These are phyloP conservation scores for Thraustochytrium striatum DNA, from an alignment of 352 stramenopile species.

Conservation along the genomic window DNA sequence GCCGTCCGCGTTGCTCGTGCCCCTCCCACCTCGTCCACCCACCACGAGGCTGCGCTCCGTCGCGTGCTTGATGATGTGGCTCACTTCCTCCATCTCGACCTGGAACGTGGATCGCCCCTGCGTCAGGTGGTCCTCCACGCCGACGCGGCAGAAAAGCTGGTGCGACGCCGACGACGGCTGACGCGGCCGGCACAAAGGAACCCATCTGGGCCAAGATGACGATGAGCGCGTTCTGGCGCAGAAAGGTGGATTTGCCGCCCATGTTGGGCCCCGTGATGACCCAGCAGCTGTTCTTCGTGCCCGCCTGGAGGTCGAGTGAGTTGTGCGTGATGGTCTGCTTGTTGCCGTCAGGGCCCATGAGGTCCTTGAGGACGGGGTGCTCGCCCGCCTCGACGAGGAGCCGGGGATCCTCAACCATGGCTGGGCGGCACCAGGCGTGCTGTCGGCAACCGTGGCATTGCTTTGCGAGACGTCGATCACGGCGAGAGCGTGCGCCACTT, in stretches of 20 bases:
- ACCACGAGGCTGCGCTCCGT: slow-evolving; percentile 72
- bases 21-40: slow-evolving; percentile 75
- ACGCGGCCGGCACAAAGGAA: slow-evolving; percentile 69
- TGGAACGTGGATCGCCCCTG: slow-evolving; percentile 75
- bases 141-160: slow-evolving; percentile 72
- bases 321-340: slow-evolving; percentile 18
- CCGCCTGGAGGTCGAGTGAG: neutral
- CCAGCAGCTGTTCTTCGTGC: slow-evolving; percentile 56
- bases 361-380: slow-evolving; percentile 49
- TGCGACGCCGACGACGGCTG: slow-evolving; percentile 68
- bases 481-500: slow-evolving; percentile 12
- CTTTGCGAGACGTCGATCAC: slow-evolving; percentile 44
- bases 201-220: slow-evolving; percentile 73
- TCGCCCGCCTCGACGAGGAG: slow-evolving; percentile 23
- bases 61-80: slow-evolving; percentile 68
- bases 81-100: slow-evolving; percentile 78
- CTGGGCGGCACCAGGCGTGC: slow-evolving; percentile 25
- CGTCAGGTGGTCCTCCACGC: slow-evolving; percentile 70
- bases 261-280: slow-evolving; percentile 81
- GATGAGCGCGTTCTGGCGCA: slow-evolving; percentile 70
- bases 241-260: slow-evolving; percentile 76
- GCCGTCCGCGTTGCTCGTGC: slow-evolving; percentile 70
- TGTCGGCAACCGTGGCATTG: slow-evolving; percentile 32
- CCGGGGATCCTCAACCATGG: neutral
- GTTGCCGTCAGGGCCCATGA: neutral